Evolutionary conservation across 1,284 basidiomycete genomes (phyloP), one percentile per base, ranked within the genome.

Genomic region (Trametes polyzona): DNA sequence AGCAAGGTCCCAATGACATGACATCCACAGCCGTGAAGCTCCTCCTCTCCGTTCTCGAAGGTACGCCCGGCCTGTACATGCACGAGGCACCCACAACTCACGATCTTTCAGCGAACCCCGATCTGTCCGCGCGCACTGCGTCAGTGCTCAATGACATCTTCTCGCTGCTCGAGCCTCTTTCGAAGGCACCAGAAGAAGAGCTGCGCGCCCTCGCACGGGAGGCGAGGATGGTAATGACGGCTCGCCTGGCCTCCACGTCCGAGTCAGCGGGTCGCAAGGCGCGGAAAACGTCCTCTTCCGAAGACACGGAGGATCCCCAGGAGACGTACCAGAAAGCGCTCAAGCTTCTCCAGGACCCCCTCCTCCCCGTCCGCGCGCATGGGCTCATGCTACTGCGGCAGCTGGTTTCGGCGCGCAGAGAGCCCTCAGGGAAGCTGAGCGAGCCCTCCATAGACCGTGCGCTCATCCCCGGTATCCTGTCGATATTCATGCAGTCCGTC

Each of bases 321-420:
- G 83, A 85, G 52, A 84, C 79, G 6, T 98, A 98, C 70, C 92
- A 93, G 67, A 90, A 92, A 62, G 94, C 95, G 1, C 77, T 98
- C 12, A 90, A 87, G 63, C 82, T 96, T 21, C 77, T 98, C 4
- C 91, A 96, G 72, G 96, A 99, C 72, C 90, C 93, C 0, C 87
- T 96, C 39, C 79, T 98, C 10, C 96, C 96, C n/a, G 93, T 99
- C 17, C 88, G 96, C 42, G 96, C 94, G 0, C 95, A 98, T 71
- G 96, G 96, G 0, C 78, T 97, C 3, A 78, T 93, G 30, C 78
- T 95, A 21, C 80, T 97, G n/a, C 86, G 90, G 43, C 83, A 92
- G 64, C 82, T 96, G 24, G 84, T 93, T 16, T 75, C 80, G 4
- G 74, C 76, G 8, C 66, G 62, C 35, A 63, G 57, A 57, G 52